These are phyloP conservation scores for Heterobasidion irregulare DNA, from an alignment of 1,284 basidiomycete genomes.

Conservation along the genomic window DNA sequence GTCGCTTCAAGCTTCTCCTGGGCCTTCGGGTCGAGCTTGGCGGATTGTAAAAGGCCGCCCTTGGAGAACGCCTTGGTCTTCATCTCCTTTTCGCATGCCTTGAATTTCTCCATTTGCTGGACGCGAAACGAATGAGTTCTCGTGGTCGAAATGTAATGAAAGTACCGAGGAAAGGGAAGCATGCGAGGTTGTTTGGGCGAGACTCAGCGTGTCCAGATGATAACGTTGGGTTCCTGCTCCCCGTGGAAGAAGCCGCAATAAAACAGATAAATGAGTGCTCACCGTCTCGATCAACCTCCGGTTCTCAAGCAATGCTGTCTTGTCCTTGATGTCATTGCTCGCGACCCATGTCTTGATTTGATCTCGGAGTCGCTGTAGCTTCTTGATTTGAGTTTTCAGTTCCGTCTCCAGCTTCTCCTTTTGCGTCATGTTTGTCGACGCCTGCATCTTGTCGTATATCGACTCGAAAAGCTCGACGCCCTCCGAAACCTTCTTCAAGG, in stretches of 20 bases:
- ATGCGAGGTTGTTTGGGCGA: neutral
- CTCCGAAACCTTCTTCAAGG: constrained; percentile 89
- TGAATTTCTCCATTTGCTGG: constrained; percentile 99
- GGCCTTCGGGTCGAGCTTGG: constrained; percentile 93
- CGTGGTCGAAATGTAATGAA: neutral
- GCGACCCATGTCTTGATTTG: constrained; percentile 99
- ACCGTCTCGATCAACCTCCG: constrained; percentile 96
- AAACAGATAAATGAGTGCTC: constrained; percentile 27
- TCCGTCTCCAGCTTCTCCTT: constrained; percentile 96
- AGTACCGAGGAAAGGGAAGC: neutral
- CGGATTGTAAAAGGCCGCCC: constrained; percentile 92
- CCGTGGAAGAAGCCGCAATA: neutral
- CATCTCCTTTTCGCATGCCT: constrained; percentile 99
- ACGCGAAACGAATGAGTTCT: neutral
- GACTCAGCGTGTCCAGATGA: too few relatives aligned
- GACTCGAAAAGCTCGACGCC: constrained; percentile 93
- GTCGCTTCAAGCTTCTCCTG: constrained; percentile 93
- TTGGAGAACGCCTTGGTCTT: constrained; percentile 99
- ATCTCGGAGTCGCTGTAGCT: constrained; percentile 94
- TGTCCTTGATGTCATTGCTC: constrained; percentile 99
- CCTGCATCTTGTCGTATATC: constrained; percentile 96
- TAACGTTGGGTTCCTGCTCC: too few relatives aligned
- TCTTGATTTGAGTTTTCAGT: constrained; percentile 98
- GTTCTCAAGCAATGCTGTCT: constrained; percentile 88
- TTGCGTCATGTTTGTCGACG: constrained; percentile 89